A percentile compares a stretch with the other conserved stretches of the same genome.
Evolutionary conservation across 495 filamentous ascomycete genomes (phyloP).

Genomic region (Delitschia confertaspora): DNA sequence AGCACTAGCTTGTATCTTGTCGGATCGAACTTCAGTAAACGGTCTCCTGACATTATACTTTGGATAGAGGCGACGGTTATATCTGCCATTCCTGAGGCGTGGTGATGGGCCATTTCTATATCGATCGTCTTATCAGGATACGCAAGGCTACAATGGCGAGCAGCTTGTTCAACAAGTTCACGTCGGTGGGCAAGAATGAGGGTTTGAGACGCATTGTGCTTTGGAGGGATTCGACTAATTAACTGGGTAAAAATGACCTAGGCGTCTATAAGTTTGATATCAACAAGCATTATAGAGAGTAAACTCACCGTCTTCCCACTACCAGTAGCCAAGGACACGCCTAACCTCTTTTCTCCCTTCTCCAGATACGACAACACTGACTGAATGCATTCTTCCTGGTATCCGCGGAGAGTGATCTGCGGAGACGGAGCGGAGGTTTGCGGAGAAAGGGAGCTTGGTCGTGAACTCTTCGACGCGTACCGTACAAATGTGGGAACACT

Average conservation of each 20-base stretch:
- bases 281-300: background rate
- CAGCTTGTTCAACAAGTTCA: constrained; percentile 95
- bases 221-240: constrained; percentile 63
- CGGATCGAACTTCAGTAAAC: constrained; percentile 75
- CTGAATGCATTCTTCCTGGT: constrained; percentile 59
- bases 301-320: constrained; percentile 75
- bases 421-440: constrained; percentile 6
- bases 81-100: constrained; percentile 70
- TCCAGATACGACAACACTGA: constrained; percentile 64
- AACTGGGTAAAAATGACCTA: constrained; percentile 94
- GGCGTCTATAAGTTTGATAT: constrained; percentile 3
- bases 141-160: constrained; percentile 63
- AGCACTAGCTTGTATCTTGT: constrained; percentile 76
- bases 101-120: constrained; percentile 75
- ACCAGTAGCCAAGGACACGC: constrained; percentile 85
- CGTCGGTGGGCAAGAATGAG: constrained; percentile 86
- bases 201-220: constrained; percentile 57
- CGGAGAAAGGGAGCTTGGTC: background rate
- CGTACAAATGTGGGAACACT: background rate
- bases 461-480: constrained; percentile 7
- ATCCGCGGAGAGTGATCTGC: constrained; percentile 34
- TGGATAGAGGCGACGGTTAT: constrained; percentile 90
- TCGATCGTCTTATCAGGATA: constrained; percentile 77
- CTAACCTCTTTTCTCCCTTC: constrained; percentile 70
- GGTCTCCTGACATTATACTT: constrained; percentile 64